phyloP scores from a whole-genome alignment of 768 basidiomycete species.

The Russula compacta region DNA sequence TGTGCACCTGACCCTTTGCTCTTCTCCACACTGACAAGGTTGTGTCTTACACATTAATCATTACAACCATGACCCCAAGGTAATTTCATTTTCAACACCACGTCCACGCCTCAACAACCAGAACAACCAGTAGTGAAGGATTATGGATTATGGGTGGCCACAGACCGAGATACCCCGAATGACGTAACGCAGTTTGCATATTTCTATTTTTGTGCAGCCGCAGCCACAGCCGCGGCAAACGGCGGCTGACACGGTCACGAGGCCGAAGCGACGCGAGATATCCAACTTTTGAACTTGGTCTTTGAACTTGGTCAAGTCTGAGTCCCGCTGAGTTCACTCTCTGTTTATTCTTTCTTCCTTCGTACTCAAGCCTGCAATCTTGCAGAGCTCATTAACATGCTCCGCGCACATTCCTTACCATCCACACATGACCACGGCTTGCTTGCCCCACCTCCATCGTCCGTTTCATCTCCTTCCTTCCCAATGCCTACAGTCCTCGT shows the following conservation, averaged over 20 bases:
- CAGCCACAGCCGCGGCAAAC: neutral
- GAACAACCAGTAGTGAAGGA: too few species aligned
- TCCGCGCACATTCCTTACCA: conserved; percentile 23
- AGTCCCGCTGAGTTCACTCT: neutral
- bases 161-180: neutral
- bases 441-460: conserved; percentile 25
- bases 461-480: conserved; percentile 20
- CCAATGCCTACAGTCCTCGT: conserved; percentile 30
- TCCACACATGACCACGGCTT: conserved; percentile 14
- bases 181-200: neutral
- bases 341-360: neutral
- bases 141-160: too few species aligned
- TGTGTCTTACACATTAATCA: too few species aligned
- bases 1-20: too few species aligned
- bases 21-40: too few species aligned
- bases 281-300: neutral
- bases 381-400: conserved; percentile 20
- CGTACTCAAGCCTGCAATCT: neutral
- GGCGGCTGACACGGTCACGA: conserved; percentile 12
- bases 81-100: too few species aligned
- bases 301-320: neutral
- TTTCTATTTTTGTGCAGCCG: too few species aligned
- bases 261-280: conserved; percentile 1
- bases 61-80: too few species aligned
- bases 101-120: too few species aligned